These are phyloP conservation scores for Trametes coccinea DNA, from an alignment of 768 basidiomycete species.

Conservation along the genomic window DNA sequence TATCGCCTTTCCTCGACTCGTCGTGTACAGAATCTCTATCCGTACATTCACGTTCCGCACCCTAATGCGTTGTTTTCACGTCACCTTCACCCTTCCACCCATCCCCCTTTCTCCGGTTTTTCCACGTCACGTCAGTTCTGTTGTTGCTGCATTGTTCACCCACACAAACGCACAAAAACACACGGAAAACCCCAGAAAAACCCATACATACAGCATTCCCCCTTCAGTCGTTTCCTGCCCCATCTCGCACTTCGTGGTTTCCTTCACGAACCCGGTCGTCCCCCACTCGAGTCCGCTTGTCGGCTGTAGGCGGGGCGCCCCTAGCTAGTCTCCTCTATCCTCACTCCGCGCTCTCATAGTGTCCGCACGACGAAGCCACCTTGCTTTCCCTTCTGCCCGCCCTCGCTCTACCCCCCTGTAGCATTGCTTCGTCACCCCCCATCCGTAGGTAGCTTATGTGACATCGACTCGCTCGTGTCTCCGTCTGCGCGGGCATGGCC, in stretches of 20 bases:
- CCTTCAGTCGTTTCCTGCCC: conserved; percentile 26
- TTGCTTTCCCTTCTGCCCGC: conserved; percentile 10
- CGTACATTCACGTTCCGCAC: conserved; percentile 41
- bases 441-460: conserved; percentile 26
- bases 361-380: conserved; percentile 22
- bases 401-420: conserved; percentile 6
- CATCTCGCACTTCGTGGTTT: conserved; percentile 28
- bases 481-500: conserved; percentile 17
- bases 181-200: conserved; percentile 37
- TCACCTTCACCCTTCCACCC: conserved; percentile 18
- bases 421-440: conserved; percentile 21
- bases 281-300: conserved; percentile 16
- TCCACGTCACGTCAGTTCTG: conserved; percentile 32
- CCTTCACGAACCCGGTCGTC: conserved; percentile 29
- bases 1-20: conserved; percentile 25
- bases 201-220: conserved; percentile 37
- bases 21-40: conserved; percentile 40
- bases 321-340: conserved; percentile 14
- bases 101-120: conserved; percentile 31
- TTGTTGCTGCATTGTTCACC: conserved; percentile 41
- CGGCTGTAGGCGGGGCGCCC: background rate
- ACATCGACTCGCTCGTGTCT: conserved; percentile 22
- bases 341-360: conserved; percentile 6
- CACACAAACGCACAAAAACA: conserved; percentile 53
- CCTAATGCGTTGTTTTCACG: conserved; percentile 34